Conservation (phyloP, 139 green algal genomes). For the Micractinium conductrix region DNA sequence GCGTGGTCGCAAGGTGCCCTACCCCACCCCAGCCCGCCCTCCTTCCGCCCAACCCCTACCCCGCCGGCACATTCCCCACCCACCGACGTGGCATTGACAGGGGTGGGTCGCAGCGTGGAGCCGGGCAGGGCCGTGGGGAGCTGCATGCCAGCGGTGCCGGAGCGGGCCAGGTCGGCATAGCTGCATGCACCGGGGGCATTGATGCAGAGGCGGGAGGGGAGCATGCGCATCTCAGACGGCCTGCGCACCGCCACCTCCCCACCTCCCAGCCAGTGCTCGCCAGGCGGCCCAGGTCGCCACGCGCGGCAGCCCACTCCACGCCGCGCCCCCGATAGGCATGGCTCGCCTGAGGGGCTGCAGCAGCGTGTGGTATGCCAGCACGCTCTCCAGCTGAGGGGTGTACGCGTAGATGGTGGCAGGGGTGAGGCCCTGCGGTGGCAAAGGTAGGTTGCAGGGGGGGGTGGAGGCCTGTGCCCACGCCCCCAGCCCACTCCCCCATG, state of each 20-base stretch:
- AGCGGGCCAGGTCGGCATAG: neutral
- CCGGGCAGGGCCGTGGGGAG: constrained; percentile 12
- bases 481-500: no score
- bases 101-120: neutral
- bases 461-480: no score
- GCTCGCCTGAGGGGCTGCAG: constrained; percentile 2
- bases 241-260: no score
- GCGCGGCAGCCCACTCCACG: neutral
- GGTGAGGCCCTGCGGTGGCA: neutral
- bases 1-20: no score
- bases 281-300: no score
- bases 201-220: neutral
- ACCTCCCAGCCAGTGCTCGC: no score
- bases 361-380: constrained; percentile 31
- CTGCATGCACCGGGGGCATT: neutral
- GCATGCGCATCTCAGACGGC: no score
- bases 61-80: no score
- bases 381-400: neutral
- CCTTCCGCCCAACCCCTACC: no score
- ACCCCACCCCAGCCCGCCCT: no score
- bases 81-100: constrained; percentile 9
- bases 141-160: neutral
- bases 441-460: no score
- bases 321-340: neutral
- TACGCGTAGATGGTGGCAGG: neutral